Evolutionary conservation across 2,329 filamentous ascomycete genomes (phyloP), one percentile per base, ranked within the genome.

Genomic region (Huntiella abstrusa): DNA sequence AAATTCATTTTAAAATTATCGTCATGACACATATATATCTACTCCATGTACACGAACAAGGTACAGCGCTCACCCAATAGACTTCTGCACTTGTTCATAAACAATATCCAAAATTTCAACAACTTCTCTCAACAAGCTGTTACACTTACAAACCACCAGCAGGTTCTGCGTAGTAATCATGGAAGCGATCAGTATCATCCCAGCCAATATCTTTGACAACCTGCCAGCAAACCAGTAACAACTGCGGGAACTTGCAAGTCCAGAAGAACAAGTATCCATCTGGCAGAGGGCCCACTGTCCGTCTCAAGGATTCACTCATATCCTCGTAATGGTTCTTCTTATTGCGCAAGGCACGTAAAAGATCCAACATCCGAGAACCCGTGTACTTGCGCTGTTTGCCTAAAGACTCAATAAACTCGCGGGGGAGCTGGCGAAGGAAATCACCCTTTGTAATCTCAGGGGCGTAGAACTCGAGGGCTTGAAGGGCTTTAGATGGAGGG

Each of bases 301-400:
- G 66, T 55, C 72, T 88, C 52, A 94, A 71, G 42, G 75, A 65
- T 11, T 87, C 82, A 5, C 83, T 73, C 83, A 98, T 88, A 59
- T 98, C 91, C 57, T 94, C 87, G 59, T 95, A 98, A 58, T 98
- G 91, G 53, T 96, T 94, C 55, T 83, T 83, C 72, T 98, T 98
- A 63, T 98, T 98, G 17, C 91, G 71, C 47, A 98, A 66, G 1
- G 88, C 91, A 1, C 91, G 74, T 15, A 98, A 65, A 16, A 98
- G 68, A 61, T 98, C 91, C 46, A 98, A 64, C 58, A 98, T 73
- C 41, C 77, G 74, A 1, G 75, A 72, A 0, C 87, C 87, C 0
- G 82, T 91, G 62, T 98, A 98, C 62, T 94, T 95, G 56, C 88
- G 75, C 63, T 96, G 88, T 63, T 92, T 94, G 49, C 86, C 87